Base-by-base conservation (phyloP, 352 stramenopile species). In the Blastocystis hominis region DNA sequence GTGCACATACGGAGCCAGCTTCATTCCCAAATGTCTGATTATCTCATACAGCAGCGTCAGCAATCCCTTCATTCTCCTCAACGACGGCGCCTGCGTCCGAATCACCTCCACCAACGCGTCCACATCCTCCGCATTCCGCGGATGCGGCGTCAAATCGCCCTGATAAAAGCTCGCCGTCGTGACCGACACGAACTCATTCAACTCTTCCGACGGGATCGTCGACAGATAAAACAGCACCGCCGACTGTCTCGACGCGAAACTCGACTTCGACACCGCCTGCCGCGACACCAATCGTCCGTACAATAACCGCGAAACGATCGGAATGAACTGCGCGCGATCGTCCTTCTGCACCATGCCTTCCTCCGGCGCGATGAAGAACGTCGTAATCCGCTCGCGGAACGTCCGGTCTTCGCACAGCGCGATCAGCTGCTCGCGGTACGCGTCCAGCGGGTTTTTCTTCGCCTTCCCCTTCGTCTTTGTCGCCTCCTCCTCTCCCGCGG, bases 341-440 rank as follows among this genome's bases (percentile, higher is more conserved):
- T 84, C 72, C 30, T 1, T 66, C 38, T 53, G 53, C 17, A 84
- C 47, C 72, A 84, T 84, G n/a, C 72, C 72, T 42, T 84, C 72
- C 6, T 47, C 20, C 1, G 72, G 15, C 9, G n/a, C 47, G 4
- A 84, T 36, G 50, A 68, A 84, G 72, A 84, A 84, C 0, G 72
- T 84, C 13, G 72, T 84, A 1, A 84, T 40, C 38, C 72, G 68
- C 38, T 84, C 72, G 36, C 54, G 50, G 50, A 84, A 84, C 20
- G 30, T 4, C 55, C 36, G 4, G 17, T 84, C 72, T 30, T 84
- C 72, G 40, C 72, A 84, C 53, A 84, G 59, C 50, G n/a, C 20
- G 10, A 84, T n/a, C 2, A 84, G 38, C 6, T 56, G 30, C 3
- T 84, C 72, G n/a, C 68, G 66, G 38, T 84, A 84, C 2, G 50